Evolutionary conservation across 768 basidiomycete species (phyloP).

Genomic region (Pulveroboletus sp.): DNA sequence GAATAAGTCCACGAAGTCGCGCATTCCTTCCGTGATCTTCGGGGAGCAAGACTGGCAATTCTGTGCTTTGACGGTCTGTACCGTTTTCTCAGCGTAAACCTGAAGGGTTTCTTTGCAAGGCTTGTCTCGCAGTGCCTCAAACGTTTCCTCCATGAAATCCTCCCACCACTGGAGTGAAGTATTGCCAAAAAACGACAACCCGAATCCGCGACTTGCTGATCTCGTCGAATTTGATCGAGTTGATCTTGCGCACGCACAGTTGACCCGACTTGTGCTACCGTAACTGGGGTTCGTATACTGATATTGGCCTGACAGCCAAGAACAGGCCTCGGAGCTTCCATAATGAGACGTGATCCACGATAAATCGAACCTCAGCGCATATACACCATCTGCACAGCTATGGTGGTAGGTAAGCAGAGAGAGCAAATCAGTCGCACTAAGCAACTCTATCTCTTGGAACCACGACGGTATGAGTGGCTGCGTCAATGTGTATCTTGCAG

Average conservation of each 20-base stretch:
- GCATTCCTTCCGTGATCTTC: conserved; percentile 11
- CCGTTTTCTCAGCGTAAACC: neutral
- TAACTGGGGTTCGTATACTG: neutral
- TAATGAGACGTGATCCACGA: conserved; percentile 18
- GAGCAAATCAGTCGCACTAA: conserved; percentile 27
- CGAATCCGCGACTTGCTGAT: neutral
- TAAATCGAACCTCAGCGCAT: neutral
- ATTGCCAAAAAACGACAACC: neutral
- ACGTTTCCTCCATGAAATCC: conserved; percentile 15
- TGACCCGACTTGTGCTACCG: neutral
- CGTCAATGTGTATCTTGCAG: conserved; percentile 29
- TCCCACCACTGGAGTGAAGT: conserved; percentile 19
- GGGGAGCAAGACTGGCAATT: conserved; percentile 1
- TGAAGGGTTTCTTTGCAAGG: conserved; percentile 13
- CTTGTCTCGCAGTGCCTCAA: conserved; percentile 12
- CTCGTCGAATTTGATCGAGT: too few relatives aligned
- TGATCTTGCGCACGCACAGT: neutral
- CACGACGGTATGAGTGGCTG: conserved; percentile 20
- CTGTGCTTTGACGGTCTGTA: neutral
- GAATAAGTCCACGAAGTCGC: conserved; percentile 8
- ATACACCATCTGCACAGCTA: conserved; percentile 10
- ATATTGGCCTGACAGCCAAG: conserved; percentile 1
- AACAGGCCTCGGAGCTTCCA: neutral
- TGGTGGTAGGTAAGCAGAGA: conserved; percentile 21
- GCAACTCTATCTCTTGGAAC: conserved; percentile 25